Evolutionary conservation across 2,329 filamentous ascomycete genomes (phyloP).

Genomic region (Alternaria triticina): DNA sequence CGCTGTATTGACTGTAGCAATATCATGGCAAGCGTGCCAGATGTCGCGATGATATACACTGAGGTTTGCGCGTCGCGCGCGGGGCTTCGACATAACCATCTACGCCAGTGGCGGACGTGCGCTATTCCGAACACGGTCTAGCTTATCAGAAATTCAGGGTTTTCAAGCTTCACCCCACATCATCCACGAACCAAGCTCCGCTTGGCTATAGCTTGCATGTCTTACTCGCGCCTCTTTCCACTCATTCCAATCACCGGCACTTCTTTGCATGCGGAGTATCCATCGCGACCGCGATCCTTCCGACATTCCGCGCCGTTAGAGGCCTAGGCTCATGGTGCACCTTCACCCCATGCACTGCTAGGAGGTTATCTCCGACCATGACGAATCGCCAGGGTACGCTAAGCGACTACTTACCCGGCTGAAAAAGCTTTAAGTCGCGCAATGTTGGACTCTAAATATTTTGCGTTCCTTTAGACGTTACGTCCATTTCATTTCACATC

Average conservation of each 20-base stretch:
- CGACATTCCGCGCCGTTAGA: background rate
- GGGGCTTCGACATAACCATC: background rate
- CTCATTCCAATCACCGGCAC: background rate
- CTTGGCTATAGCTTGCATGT: constrained; percentile 13
- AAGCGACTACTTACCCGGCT: constrained; percentile 9
- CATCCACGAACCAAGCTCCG: constrained; percentile 3
- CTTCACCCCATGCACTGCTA: background rate
- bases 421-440: constrained; percentile 7
- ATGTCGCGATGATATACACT: background rate
- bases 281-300: background rate
- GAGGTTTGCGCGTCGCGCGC: background rate
- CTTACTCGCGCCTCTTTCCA: background rate
- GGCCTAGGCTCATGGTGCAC: constrained; percentile 4
- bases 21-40: background rate
- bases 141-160: constrained; percentile 1
- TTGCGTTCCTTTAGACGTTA: background rate
- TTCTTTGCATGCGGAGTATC: background rate
- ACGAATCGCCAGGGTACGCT: constrained; percentile 12
- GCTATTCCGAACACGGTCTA: background rate
- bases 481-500: background rate
- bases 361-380: constrained; percentile 14
- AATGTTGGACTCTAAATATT: background rate
- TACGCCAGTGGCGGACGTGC: background rate
- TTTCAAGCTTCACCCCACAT: constrained; percentile 10
- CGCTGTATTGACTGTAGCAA: background rate